Evolutionary conservation across 192 early-diverging fungal genomes (phyloP).

Genomic region (Linnemannia zychae): DNA sequence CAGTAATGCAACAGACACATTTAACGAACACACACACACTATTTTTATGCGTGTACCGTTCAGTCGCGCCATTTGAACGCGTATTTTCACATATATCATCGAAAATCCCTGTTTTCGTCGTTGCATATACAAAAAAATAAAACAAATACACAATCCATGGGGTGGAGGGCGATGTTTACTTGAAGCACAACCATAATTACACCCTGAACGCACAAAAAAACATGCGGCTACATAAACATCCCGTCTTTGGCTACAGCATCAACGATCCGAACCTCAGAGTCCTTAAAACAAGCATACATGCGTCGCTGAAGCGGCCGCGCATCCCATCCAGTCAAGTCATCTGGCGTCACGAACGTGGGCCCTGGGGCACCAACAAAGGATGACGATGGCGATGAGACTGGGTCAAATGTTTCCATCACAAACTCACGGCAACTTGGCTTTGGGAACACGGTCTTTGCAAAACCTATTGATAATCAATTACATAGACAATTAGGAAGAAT

Average conservation of each 20-base stretch:
- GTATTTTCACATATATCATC: too few relatives aligned
- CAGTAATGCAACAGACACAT: too few relatives aligned
- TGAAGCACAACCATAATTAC: background rate
- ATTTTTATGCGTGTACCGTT: too few relatives aligned
- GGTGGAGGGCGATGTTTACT: background rate
- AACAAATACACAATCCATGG: too few relatives aligned
- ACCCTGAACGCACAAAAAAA: background rate
- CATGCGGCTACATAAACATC: constrained; percentile 17
- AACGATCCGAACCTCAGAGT: constrained; percentile 44
- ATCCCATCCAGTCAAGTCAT: constrained; percentile 19
- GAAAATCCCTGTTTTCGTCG: too few relatives aligned
- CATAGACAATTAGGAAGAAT: background rate
- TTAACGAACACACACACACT: too few relatives aligned
- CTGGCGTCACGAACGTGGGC: background rate
- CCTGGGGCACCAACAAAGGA: background rate
- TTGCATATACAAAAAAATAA: too few relatives aligned
- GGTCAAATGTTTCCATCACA: constrained; percentile 62
- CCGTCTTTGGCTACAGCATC: constrained; percentile 53
- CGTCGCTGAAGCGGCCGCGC: constrained; percentile 21
- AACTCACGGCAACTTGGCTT: constrained; percentile 69
- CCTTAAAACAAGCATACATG: constrained; percentile 25
- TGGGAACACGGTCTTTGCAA: constrained; percentile 41
- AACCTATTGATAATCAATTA: background rate
- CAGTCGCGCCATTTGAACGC: too few relatives aligned
- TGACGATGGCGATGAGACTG: background rate